phyloP scores from a whole-genome alignment of 2,329 filamentous ascomycete genomes.

The Ophiostoma tasmaniense region DNA sequence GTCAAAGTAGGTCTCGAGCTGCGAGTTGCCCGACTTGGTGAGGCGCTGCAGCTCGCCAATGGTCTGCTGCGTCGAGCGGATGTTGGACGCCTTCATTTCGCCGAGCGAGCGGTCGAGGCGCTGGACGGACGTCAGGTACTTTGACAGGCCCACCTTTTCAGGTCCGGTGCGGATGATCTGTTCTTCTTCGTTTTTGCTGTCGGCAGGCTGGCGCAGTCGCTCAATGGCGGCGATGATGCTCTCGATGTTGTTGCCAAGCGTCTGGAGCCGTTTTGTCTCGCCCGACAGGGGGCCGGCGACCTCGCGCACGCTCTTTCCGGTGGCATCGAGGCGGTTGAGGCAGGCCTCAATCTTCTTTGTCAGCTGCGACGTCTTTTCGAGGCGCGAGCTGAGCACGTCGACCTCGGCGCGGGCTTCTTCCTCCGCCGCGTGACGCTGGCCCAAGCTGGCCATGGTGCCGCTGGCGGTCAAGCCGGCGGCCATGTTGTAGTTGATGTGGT shows the following conservation, averaged over 20 bases:
- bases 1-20: constrained; percentile 78
- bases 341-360: constrained; percentile 94
- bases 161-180: constrained; percentile 83
- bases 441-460: constrained; percentile 19
- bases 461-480: constrained; percentile 39
- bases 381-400: constrained; percentile 60
- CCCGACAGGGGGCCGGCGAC: constrained; percentile 87
- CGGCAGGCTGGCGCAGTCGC: constrained; percentile 77
- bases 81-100: constrained; percentile 81
- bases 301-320: constrained; percentile 82
- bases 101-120: constrained; percentile 75
- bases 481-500: constrained; percentile 30
- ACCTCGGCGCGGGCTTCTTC: constrained; percentile 63
- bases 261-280: constrained; percentile 82
- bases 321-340: constrained; percentile 72
- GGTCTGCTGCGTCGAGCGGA: constrained; percentile 85
- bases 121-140: constrained; percentile 84
- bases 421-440: constrained; percentile 44
- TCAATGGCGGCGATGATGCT: constrained; percentile 80
- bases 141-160: constrained; percentile 68
- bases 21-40: constrained; percentile 68
- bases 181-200: constrained; percentile 87
- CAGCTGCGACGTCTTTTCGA: constrained; percentile 86
- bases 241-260: constrained; percentile 84
- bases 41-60: constrained; percentile 71